These are phyloP conservation scores for Sugiyamaella floridensis DNA, from an alignment of 805 yeast species.

Conservation along the genomic window DNA sequence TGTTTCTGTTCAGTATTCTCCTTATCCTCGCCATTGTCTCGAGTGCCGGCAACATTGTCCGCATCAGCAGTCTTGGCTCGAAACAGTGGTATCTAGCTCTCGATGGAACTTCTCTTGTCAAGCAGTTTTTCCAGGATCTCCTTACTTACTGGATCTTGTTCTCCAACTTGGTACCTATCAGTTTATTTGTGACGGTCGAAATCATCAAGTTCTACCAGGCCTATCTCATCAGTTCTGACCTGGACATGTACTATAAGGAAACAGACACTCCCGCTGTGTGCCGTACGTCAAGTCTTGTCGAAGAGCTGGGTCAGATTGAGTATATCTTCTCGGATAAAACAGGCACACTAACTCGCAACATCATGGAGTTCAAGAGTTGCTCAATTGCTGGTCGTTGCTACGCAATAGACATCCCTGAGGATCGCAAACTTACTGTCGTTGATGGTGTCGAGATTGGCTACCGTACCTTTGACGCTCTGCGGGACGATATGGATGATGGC, in stretches of 20 bases:
- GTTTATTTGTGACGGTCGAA: slow-evolving; percentile 88
- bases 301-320: slow-evolving; percentile 94
- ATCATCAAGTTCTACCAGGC: slow-evolving; percentile 94
- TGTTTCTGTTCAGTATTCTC: slow-evolving; percentile 77
- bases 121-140: slow-evolving; percentile 75
- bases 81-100: slow-evolving; percentile 59
- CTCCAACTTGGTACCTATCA: slow-evolving; percentile 96
- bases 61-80: slow-evolving; percentile 46
- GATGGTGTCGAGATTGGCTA: slow-evolving; percentile 82
- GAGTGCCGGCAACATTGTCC: slow-evolving; percentile 80
- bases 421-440: slow-evolving; percentile 57
- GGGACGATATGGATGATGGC: slow-evolving; percentile 40
- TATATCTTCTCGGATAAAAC: slow-evolving; percentile 96
- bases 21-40: slow-evolving; percentile 72
- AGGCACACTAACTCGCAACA: slow-evolving; percentile 90
- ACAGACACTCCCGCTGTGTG: slow-evolving; percentile 94
- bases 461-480: slow-evolving; percentile 60
- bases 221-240: slow-evolving; percentile 82
- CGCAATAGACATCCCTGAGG: slow-evolving; percentile 86
- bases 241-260: slow-evolving; percentile 83
- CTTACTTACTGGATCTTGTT: slow-evolving; percentile 94
- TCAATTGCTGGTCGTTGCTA: slow-evolving; percentile 90
- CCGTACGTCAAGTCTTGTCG: slow-evolving; percentile 90
- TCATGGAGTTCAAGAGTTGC: slow-evolving; percentile 94
- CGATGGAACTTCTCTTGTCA: slow-evolving; percentile 59